These are phyloP conservation scores for Apiospora phragmitis DNA, from an alignment of 2,329 filamentous ascomycete genomes.

Conservation along the genomic window DNA sequence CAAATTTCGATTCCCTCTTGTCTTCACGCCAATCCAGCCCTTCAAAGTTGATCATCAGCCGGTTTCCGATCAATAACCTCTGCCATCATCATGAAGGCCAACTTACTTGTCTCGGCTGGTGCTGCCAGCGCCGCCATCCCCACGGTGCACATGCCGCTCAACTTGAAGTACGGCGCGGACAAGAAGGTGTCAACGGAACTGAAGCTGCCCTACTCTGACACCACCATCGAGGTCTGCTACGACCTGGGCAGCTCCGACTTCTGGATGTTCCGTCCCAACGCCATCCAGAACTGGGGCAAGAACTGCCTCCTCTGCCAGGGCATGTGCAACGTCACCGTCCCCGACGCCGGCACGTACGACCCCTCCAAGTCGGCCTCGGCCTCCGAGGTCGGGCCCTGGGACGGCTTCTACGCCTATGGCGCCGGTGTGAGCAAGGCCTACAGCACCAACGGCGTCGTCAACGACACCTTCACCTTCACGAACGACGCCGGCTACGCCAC, in stretches of 20 bases:
- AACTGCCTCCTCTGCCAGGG: constrained; percentile 5
- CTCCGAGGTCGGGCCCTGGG: background rate
- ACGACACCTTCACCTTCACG: constrained; percentile 27
- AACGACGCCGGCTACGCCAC: constrained; percentile 18
- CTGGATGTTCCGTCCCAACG: constrained; percentile 21
- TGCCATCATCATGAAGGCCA: background rate
- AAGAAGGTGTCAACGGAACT: constrained; percentile 25
- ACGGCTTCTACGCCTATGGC: constrained; percentile 20
- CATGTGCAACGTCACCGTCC: constrained; percentile 14
- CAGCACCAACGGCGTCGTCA: constrained; percentile 16
- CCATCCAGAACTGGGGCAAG: constrained; percentile 15
- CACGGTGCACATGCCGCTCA: constrained; percentile 15
- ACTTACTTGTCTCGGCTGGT: background rate
- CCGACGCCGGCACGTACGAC: constrained; percentile 9
- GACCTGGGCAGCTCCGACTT: constrained; percentile 27
- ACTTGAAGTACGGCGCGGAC: constrained; percentile 10
- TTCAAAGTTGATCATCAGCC: background rate
- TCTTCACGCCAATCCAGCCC: background rate
- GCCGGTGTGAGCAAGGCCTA: constrained; percentile 20
- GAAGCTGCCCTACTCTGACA: constrained; percentile 20
- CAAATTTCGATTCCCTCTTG: background rate
- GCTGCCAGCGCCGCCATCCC: constrained; percentile 10
- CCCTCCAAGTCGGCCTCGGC: constrained; percentile 10
- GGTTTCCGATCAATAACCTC: background rate
- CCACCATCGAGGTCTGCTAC: constrained; percentile 24